These are phyloP conservation scores for Oryza punctata DNA, from an alignment of 176 grass and related monocot species.

Conservation along the genomic window DNA sequence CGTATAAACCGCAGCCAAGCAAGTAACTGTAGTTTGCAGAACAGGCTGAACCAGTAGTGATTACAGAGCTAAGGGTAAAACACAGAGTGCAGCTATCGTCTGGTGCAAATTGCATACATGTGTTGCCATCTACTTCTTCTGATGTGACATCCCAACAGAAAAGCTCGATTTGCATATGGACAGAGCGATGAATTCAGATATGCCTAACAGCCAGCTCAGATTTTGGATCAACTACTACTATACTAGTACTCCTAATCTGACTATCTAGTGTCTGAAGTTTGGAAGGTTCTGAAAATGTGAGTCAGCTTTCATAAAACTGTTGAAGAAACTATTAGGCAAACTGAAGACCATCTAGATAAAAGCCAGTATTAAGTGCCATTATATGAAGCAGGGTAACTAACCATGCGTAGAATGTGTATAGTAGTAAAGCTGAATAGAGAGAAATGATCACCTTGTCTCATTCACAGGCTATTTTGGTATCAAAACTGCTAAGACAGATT, in stretches of 20 bases:
- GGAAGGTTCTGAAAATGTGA: background rate
- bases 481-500: slow-evolving; percentile 95
- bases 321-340: background rate
- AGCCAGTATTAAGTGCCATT: background rate
- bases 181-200: background rate
- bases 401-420: background rate
- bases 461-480: slow-evolving; percentile 99
- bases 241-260: background rate
- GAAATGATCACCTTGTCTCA: slow-evolving; percentile 51
- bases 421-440: slow-evolving; percentile 4
- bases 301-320: background rate
- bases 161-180: background rate
- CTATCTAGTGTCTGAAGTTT: background rate
- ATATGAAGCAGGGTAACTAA: background rate
- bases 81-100: background rate
- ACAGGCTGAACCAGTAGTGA: background rate
- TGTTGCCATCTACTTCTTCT: background rate
- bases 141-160: background rate
- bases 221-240: background rate
- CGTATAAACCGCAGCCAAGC: too few relatives aligned
- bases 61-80: background rate
- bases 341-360: background rate
- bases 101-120: background rate
- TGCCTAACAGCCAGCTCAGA: background rate
- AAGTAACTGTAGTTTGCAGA: background rate